These are phyloP conservation scores for Drechslerella dactyloides DNA, from an alignment of 2,329 filamentous ascomycete species.

Conservation along the genomic window DNA sequence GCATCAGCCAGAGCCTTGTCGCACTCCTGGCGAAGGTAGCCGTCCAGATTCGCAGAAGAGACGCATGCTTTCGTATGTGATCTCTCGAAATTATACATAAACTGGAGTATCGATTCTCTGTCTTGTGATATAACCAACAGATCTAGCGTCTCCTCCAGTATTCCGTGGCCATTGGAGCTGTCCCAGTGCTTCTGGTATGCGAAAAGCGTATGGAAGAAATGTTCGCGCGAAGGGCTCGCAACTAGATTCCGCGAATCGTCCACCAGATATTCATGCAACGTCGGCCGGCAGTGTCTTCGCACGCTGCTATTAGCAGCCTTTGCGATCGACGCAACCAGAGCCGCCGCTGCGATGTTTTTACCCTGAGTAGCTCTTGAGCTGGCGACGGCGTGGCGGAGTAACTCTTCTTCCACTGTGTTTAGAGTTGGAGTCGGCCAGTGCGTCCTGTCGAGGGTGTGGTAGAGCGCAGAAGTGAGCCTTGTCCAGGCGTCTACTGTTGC, in stretches of 20 bases:
- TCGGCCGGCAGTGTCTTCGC: conserved; percentile 42
- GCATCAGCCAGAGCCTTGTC: conserved; percentile 36
- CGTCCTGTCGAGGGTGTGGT: conserved; percentile 42
- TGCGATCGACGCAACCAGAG: conserved; percentile 33
- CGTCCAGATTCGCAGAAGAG: conserved; percentile 39
- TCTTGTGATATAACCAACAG: conserved; percentile 38
- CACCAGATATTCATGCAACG: conserved; percentile 63
- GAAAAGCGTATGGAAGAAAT: conserved; percentile 47
- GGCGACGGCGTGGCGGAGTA: conserved; percentile 23
- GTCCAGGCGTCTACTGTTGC: conserved; percentile 29
- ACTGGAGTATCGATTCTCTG: conserved; percentile 42
- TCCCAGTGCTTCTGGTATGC: conserved; percentile 48
- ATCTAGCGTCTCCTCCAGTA: conserved; percentile 45
- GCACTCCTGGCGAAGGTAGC: conserved; percentile 38
- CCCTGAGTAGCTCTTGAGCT: conserved; percentile 29
- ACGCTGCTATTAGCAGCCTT: conserved; percentile 43
- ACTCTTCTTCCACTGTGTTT: conserved; percentile 32
- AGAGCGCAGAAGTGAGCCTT: conserved; percentile 27
- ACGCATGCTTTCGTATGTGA: conserved; percentile 35
- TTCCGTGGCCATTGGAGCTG: conserved; percentile 28
- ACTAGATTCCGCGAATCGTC: conserved; percentile 55
- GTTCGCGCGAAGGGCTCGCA: conserved; percentile 38
- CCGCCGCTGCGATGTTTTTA: conserved; percentile 35
- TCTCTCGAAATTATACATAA: conserved; percentile 49
- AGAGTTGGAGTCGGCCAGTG: conserved; percentile 35